phyloP scores from a whole-genome alignment of 768 basidiomycete genomes.

The Suillus hirtellus region DNA sequence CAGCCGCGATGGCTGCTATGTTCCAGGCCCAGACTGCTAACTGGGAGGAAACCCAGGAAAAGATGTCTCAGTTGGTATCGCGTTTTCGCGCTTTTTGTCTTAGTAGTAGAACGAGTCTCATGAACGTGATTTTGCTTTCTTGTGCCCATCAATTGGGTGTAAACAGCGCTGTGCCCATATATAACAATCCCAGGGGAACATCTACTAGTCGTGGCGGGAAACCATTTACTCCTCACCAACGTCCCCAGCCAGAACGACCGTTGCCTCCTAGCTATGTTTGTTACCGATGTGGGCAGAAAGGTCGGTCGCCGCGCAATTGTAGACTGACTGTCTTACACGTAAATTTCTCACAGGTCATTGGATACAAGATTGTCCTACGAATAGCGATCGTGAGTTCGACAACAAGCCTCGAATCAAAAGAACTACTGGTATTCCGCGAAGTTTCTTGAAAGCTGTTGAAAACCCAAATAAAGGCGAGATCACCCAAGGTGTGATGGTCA shows the following conservation, averaged over 20 bases:
- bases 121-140: slow-evolving; percentile 55
- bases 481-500: slow-evolving; percentile 94
- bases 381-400: slow-evolving; percentile 93
- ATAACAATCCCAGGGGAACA: slow-evolving; percentile 65
- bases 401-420: slow-evolving; percentile 94
- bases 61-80: slow-evolving; percentile 98
- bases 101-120: slow-evolving; percentile 75
- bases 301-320: slow-evolving; percentile 39
- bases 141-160: slow-evolving; percentile 25
- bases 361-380: slow-evolving; percentile 99
- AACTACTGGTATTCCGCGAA: slow-evolving; percentile 97
- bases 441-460: slow-evolving; percentile 95
- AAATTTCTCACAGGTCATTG: slow-evolving; percentile 74
- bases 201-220: slow-evolving; percentile 64
- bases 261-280: slow-evolving; percentile 96
- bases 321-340: slow-evolving; percentile 9
- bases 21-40: slow-evolving; percentile 91
- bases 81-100: slow-evolving; percentile 53
- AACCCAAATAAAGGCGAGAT: slow-evolving; percentile 73
- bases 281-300: slow-evolving; percentile 98
- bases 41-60: slow-evolving; percentile 99
- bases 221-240: slow-evolving; percentile 42
- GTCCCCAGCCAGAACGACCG: slow-evolving; percentile 68
- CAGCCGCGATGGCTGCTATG: slow-evolving; percentile 97
- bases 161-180: slow-evolving; percentile 67